Evolutionary conservation across 2,329 filamentous ascomycete genomes (phyloP).

Genomic region (Drechslerella dactyloides): DNA sequence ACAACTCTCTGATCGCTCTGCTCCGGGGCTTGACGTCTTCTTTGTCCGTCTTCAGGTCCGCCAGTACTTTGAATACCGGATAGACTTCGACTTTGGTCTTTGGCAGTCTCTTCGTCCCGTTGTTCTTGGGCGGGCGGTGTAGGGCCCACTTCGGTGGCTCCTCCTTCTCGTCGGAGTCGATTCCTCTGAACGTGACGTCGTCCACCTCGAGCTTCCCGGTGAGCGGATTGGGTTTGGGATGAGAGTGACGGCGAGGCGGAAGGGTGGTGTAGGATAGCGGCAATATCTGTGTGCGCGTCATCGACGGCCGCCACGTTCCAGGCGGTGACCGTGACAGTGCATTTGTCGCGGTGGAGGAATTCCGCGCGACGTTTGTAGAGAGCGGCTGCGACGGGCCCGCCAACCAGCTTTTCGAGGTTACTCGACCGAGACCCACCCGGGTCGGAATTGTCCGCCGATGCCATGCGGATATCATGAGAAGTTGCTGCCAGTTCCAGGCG

Average conservation of each 20-base stretch:
- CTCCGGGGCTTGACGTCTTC: neutral
- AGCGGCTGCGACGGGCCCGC: slow-evolving; percentile 42
- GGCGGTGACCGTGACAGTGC: slow-evolving; percentile 77
- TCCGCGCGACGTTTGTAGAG: slow-evolving; percentile 34
- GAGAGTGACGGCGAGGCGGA: neutral
- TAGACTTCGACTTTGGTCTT: neutral
- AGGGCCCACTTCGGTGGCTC: neutral
- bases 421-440: slow-evolving; percentile 31
- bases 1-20: neutral
- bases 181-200: neutral
- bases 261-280: slow-evolving; percentile 17
- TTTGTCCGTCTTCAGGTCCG: neutral
- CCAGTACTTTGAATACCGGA: neutral
- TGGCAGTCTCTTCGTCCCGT: neutral
- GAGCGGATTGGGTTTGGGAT: neutral
- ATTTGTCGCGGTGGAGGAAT: slow-evolving; percentile 49
- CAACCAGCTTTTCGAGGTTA: slow-evolving; percentile 41
- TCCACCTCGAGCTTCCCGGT: neutral
- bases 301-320: slow-evolving; percentile 86
- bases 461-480: slow-evolving; percentile 42
- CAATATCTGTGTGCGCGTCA: slow-evolving; percentile 26
- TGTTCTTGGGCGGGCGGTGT: neutral
- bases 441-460: slow-evolving; percentile 35
- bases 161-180: neutral
- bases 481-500: neutral